Conservation (phyloP, 2,329 filamentous ascomycete species). For the Fusarium proliferatum region DNA sequence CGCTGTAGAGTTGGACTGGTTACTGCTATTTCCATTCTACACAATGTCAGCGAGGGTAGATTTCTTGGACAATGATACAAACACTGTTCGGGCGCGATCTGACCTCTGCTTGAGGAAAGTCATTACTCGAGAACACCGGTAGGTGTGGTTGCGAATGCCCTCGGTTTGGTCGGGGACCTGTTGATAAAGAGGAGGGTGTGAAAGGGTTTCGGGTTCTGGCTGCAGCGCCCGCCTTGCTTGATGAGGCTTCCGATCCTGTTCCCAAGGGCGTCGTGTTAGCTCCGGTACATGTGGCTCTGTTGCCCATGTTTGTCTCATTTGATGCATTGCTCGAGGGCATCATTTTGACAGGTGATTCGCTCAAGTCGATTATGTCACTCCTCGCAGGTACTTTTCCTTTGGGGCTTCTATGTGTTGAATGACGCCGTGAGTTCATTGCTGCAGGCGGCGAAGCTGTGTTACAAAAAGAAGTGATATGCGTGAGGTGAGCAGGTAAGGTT, state of each 20-base stretch:
- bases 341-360: fast-evolving
- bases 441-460: no score
- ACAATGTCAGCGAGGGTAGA: neutral
- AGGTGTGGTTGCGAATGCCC: no score
- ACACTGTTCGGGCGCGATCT: neutral
- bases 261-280: fast-evolving
- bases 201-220: neutral
- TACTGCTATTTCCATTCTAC: neutral
- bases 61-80: fast-evolving
- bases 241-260: neutral
- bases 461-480: no score
- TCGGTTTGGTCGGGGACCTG: neutral
- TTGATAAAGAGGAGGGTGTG: fast-evolving
- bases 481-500: no score
- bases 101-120: neutral
- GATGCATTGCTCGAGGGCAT: fast-evolving
- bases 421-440: no score
- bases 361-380: fast-evolving
- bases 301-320: neutral
- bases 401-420: no score
- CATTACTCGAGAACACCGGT: fast-evolving
- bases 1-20: no score
- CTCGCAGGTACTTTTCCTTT: no score
- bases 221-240: neutral
- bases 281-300: fast-evolving